phyloP scores from a whole-genome alignment of 257 asterid species.

The Solanum corneliomulleri region DNA sequence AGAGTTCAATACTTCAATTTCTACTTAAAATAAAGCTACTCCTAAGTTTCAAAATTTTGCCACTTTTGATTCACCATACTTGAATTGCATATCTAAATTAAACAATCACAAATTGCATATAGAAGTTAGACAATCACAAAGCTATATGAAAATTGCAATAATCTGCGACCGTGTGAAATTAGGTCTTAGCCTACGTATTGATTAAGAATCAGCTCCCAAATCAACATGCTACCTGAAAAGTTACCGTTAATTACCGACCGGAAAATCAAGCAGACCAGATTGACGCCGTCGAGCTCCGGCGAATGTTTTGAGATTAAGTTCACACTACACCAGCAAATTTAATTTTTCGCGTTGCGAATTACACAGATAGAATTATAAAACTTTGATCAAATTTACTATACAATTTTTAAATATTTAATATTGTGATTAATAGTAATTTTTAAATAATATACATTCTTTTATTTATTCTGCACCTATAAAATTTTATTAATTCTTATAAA shows the following conservation, averaged over 20 bases:
- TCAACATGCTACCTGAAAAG: constrained; percentile 52
- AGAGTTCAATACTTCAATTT: background rate
- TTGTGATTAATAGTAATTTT: too few species aligned
- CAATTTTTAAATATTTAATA: too few species aligned
- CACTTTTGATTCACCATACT: background rate
- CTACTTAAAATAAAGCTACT: background rate
- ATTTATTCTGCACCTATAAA: too few species aligned
- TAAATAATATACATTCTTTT: too few species aligned
- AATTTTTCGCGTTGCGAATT: background rate
- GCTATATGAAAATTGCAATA: background rate
- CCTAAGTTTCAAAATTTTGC: background rate
- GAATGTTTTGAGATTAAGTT: constrained; percentile 18
- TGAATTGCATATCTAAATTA: background rate
- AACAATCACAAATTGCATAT: background rate
- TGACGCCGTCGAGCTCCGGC: constrained; percentile 48
- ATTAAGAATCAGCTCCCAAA: background rate
- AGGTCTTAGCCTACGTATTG: background rate
- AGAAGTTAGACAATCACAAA: background rate
- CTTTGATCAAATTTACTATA: too few species aligned
- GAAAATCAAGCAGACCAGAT: constrained; percentile 29
- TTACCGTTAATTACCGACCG: constrained; percentile 45
- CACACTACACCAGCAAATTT: background rate
- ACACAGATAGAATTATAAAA: too few species aligned
- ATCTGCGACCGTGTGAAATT: background rate
- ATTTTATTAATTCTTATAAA: too few species aligned